Conservation (phyloP, 2,329 filamentous ascomycete genomes). For the Leptographium radiaticola region DNA sequence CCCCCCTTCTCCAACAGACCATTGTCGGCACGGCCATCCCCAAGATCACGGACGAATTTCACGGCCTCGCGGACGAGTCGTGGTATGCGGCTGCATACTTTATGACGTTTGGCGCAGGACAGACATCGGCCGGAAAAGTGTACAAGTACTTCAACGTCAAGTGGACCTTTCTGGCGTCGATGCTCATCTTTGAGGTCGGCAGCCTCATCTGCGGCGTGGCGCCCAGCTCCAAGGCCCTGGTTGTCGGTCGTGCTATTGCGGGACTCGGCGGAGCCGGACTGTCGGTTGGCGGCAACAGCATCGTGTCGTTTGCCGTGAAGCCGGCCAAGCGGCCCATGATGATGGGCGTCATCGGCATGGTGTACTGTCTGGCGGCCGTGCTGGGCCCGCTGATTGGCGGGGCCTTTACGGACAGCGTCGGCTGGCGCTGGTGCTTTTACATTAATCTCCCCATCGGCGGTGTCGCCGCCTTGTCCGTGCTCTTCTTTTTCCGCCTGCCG, state of each 20-base stretch:
- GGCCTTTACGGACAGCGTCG: slow-evolving; percentile 15
- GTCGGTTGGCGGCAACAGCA: slow-evolving; percentile 23
- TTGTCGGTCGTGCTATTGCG: slow-evolving; percentile 13
- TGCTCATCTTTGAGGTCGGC: slow-evolving; percentile 23
- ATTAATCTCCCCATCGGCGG: slow-evolving; percentile 21
- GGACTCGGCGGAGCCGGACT: slow-evolving; percentile 22
- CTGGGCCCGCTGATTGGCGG: slow-evolving; percentile 14
- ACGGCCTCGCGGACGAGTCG: slow-evolving; percentile 25
- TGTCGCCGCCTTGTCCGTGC: slow-evolving; percentile 13
- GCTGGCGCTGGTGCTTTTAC: slow-evolving; percentile 21
- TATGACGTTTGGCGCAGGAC: slow-evolving; percentile 21
- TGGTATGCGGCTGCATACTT: slow-evolving; percentile 27
- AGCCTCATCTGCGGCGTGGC: slow-evolving; percentile 20
- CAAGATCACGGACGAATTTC: slow-evolving; percentile 22
- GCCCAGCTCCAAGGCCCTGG: slow-evolving; percentile 12
- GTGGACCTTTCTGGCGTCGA: slow-evolving; percentile 18
- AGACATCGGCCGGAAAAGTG: slow-evolving; percentile 20
- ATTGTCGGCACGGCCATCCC: slow-evolving; percentile 23
- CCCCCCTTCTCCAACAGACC: slow-evolving; percentile 3
- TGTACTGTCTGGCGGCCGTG: slow-evolving; percentile 26
- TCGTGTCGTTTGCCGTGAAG: slow-evolving; percentile 18
- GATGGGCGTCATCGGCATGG: slow-evolving; percentile 23
- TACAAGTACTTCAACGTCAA: slow-evolving; percentile 25
- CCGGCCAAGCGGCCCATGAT: slow-evolving; percentile 12
- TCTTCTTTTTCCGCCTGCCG: slow-evolving; percentile 7